A percentile compares a stretch with the other conserved stretches of the same genome.
These are phyloP conservation scores for Ogataea salicorniae DNA, from an alignment of 805 yeast species.

Conservation along the genomic window DNA sequence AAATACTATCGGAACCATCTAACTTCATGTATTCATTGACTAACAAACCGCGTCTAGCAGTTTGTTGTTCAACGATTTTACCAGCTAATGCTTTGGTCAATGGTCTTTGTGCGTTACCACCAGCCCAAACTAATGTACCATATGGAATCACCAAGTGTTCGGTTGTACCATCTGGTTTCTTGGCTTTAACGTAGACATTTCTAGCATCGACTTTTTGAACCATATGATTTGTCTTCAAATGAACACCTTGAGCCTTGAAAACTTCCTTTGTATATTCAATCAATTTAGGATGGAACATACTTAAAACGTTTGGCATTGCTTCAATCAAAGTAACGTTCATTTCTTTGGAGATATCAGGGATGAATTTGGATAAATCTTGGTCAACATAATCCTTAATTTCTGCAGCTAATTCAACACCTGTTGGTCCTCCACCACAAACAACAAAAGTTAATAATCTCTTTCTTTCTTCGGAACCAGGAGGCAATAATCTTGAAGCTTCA, in stretches of 20 bases:
- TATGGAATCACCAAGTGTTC: slow-evolving; percentile 62
- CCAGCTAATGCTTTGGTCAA: slow-evolving; percentile 61
- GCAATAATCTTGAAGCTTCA: slow-evolving; percentile 79
- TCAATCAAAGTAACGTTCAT: slow-evolving; percentile 79
- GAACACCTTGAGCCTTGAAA: slow-evolving; percentile 60
- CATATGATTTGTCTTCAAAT: slow-evolving; percentile 77
- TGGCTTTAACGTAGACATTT: slow-evolving; percentile 64
- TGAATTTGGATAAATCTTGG: slow-evolving; percentile 83
- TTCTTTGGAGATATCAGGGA: slow-evolving; percentile 77
- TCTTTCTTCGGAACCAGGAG: slow-evolving; percentile 67
- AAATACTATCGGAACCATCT: slow-evolving; percentile 72
- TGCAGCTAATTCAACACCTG: slow-evolving; percentile 96
- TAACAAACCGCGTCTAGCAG: slow-evolving; percentile 83
- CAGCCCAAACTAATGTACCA: slow-evolving; percentile 93
- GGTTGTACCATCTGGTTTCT: slow-evolving; percentile 60
- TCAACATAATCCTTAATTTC: slow-evolving; percentile 91
- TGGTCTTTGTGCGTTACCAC: slow-evolving; percentile 87
- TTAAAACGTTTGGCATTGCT: slow-evolving; percentile 83
- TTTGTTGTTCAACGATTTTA: slow-evolving; percentile 66
- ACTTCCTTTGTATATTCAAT: slow-evolving; percentile 75
- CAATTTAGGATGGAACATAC: slow-evolving; percentile 61
- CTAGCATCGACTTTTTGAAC: slow-evolving; percentile 75
- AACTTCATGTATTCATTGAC: slow-evolving; percentile 77
- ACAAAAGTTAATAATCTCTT: slow-evolving; percentile 78
- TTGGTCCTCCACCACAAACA: slow-evolving; percentile 97